Conservation (phyloP, 2,329 filamentous ascomycete species). For the Claviceps sorghi region DNA sequence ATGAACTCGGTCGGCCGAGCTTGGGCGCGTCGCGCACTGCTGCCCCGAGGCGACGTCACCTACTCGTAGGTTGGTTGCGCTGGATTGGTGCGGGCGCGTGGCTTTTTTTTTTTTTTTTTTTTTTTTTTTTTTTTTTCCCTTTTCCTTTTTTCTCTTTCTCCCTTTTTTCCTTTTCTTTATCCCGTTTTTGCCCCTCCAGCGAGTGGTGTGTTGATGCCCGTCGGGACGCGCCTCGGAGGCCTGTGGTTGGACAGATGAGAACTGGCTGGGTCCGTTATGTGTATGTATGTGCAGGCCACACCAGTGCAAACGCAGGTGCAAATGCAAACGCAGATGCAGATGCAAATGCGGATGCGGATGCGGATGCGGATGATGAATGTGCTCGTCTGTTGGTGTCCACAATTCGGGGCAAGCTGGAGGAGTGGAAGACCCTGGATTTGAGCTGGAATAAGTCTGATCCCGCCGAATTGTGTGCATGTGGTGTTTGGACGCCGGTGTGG, state of each 20-base stretch:
- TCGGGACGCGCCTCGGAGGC: background rate
- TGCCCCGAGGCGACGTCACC: constrained; percentile 4
- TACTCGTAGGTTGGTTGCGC: background rate
- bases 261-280: background rate
- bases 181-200: background rate
- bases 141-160: constrained; percentile 1
- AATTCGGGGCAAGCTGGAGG: background rate
- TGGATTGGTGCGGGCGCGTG: constrained; percentile 1
- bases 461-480: background rate
- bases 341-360: background rate
- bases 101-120: constrained; percentile 1
- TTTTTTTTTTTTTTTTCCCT: background rate
- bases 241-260: constrained; percentile 4
- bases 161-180: background rate
- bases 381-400: background rate
- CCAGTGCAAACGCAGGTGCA: background rate
- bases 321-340: background rate
- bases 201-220: constrained; percentile 1
- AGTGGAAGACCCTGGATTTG: background rate
- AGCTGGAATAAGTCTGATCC: background rate
- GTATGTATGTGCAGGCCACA: background rate
- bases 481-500: background rate
- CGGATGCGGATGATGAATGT: background rate
- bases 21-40: background rate
- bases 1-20: background rate